Percentiles rank a stretch among this genome's conserved stretches.
These are phyloP conservation scores for Myxozyma neglecta DNA, from an alignment of 805 yeast species.

Conservation along the genomic window DNA sequence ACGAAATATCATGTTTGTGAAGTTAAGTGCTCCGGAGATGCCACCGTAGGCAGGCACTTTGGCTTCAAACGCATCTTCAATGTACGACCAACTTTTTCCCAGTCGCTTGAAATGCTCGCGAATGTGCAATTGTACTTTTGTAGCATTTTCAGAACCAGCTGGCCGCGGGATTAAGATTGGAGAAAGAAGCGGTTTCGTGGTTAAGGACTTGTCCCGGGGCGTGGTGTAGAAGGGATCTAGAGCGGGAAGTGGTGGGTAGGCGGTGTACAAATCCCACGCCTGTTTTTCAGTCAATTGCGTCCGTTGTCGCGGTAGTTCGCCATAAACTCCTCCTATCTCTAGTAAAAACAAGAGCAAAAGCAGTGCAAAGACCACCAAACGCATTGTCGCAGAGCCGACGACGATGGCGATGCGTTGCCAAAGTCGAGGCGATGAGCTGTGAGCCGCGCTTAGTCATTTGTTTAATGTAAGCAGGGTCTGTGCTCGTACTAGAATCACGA, in stretches of 20 bases:
- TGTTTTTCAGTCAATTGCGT: conserved; percentile 11
- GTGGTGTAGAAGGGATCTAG: conserved; percentile 17
- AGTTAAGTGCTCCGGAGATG: conserved; percentile 34
- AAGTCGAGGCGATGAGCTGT: too few relatives aligned
- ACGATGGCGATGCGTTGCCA: too few relatives aligned
- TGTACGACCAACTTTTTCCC: not conserved
- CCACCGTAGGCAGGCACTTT: conserved; percentile 20
- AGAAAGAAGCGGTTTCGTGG: conserved; percentile 24
- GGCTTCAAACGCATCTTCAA: conserved; percentile 36
- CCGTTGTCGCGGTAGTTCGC: conserved; percentile 12
- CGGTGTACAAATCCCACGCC: conserved; percentile 1
- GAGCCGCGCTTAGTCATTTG: too few relatives aligned
- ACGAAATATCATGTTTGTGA: conserved; percentile 45
- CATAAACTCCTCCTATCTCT: not conserved
- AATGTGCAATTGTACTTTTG: conserved; percentile 44
- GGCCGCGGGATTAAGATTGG: conserved; percentile 42
- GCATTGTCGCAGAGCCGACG: too few relatives aligned
- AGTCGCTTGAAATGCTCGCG: conserved; percentile 39
- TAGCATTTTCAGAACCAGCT: conserved; percentile 49
- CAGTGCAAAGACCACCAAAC: not conserved
- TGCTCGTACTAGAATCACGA: too few relatives aligned
- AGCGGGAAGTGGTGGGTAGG: conserved; percentile 22
- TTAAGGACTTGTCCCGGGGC: not conserved
- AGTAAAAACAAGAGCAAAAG: not conserved
- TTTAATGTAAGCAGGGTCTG: too few relatives aligned